Evolutionary conservation across 2,329 filamentous ascomycete genomes (phyloP), one percentile per base, ranked within the genome.

Genomic region (Penicillium paneum): DNA sequence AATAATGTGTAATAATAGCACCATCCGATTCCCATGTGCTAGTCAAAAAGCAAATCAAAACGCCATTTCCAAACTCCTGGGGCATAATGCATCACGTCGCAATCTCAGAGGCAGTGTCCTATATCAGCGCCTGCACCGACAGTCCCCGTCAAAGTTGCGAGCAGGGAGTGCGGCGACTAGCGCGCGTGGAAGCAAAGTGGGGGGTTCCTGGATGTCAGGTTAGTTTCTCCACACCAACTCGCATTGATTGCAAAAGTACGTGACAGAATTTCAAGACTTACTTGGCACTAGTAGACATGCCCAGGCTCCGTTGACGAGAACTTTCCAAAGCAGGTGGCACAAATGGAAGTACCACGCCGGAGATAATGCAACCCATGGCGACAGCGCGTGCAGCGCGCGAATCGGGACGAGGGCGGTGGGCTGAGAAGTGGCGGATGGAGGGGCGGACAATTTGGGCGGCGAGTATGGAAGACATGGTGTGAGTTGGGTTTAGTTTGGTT

Each of bases 251-350:
- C 21, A 45, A 17, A 11, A 4, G 7, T 6, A n/a, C 17, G 17
- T 8, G 26, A n/a, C n/a, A n/a, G 7, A 26, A 15, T 17, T 26
- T 21, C 34, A 36, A 42, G 26, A 63, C 68, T 65, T 65, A 75
- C 70, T 74, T 74, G 52, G 67, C 71, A 42, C 67, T 66, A 58
- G 71, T 71, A 13, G 73, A 67, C 44, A 69, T 71, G 32, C 71
- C 71, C 12, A 65, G 65, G 40, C 69, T 74, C 58, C 67, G 70
- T 57, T 76, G 72, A 32, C 73, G 69, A 32, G 74, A 76, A 55
- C 75, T 77, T 56, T 78, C 76, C 11, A 78, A 65, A 5, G 76
- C 76, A 7, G 76, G 76, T 28, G 76, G 76, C 3, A 78, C 71
- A 57, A 78, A 78, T 5, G 76, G 76, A 5, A 78, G 63, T 17